A percentile compares a stretch with the other conserved stretches of the same genome.
Evolutionary conservation across 495 filamentous ascomycete genomes (phyloP).

Genomic region (Penicillium soppii): DNA sequence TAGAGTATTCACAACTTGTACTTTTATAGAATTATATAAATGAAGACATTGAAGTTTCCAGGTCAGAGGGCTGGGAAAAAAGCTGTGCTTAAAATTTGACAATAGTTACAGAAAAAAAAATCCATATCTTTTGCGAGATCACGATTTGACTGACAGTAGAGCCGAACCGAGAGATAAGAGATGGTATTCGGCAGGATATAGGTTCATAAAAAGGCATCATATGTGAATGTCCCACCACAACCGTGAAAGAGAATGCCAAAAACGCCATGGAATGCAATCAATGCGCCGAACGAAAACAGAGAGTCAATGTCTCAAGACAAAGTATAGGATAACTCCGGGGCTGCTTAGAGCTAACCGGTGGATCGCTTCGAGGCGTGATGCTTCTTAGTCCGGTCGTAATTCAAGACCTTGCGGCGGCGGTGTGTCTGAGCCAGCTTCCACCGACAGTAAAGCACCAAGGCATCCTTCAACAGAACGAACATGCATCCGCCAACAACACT

Average conservation of each 20-base stretch:
- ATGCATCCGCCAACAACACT: conserved; percentile 78
- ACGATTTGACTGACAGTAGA: neutral
- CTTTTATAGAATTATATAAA: too few species aligned
- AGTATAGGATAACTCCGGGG: neutral
- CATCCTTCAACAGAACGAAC: conserved; percentile 76
- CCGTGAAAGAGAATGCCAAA: conserved; percentile 8
- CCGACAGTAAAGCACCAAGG: conserved; percentile 68
- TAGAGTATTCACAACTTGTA: too few species aligned
- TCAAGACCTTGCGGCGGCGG: conserved; percentile 62
- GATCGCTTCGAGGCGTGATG: conserved; percentile 22
- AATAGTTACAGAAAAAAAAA: neutral
- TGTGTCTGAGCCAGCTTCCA: conserved; percentile 71
- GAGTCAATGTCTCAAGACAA: neutral
- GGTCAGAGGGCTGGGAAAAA: neutral
- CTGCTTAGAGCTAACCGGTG: neutral
- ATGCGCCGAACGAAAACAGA: conserved; percentile 10
- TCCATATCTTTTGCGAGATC: neutral
- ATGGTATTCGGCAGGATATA: conserved; percentile 9
- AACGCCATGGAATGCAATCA: conserved; percentile 28
- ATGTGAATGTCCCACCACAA: conserved; percentile 11
- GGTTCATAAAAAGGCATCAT: conserved; percentile 24
- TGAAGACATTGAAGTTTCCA: too few species aligned
- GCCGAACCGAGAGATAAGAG: neutral
- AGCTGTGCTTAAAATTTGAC: neutral
- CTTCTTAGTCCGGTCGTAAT: conserved; percentile 56